These are phyloP conservation scores for Carpinus viminea DNA, from an alignment of 306 rosid genomes.

Conservation along the genomic window DNA sequence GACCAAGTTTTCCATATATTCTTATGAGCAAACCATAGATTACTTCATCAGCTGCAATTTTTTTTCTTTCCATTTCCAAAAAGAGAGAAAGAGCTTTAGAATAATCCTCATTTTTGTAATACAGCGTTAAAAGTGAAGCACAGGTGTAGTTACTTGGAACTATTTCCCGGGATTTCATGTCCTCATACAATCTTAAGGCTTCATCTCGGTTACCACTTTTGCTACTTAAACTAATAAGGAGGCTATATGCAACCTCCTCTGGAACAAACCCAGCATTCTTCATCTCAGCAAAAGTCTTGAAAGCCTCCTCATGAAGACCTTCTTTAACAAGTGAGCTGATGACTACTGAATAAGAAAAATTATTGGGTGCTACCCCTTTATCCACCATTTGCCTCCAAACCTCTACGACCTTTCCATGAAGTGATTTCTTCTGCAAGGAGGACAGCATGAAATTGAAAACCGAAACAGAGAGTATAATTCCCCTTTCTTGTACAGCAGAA, in stretches of 20 bases:
- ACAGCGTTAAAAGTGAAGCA: constrained; percentile 82
- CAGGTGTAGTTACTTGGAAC: constrained; percentile 85
- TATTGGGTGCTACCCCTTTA: constrained; percentile 53
- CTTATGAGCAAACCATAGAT: constrained; percentile 90
- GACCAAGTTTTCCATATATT: constrained; percentile 87
- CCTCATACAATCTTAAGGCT: constrained; percentile 64
- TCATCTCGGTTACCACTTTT: constrained; percentile 59
- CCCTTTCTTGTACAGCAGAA: constrained; percentile 78
- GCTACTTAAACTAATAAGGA: constrained; percentile 62
- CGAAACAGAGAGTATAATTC: constrained; percentile 52
- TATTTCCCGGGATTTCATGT: constrained; percentile 65
- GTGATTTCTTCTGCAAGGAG: constrained; percentile 90
- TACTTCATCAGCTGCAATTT: constrained; percentile 78
- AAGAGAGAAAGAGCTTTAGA: constrained; percentile 87
- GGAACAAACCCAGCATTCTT: constrained; percentile 63
- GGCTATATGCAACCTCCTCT: constrained; percentile 77
- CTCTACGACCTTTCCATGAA: constrained; percentile 59
- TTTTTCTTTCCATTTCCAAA: constrained; percentile 69
- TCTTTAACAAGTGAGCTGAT: constrained; percentile 67
- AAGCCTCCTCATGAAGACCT: constrained; percentile 63
- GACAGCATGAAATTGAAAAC: constrained; percentile 95
- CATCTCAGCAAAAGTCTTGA: constrained; percentile 58
- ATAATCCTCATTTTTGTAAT: constrained; percentile 79
- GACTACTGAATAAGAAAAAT: constrained; percentile 70
- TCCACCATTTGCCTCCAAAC: constrained; percentile 76